Evolutionary conservation across 2,329 filamentous ascomycete species (phyloP).

Genomic region (Macrophomina tecta): DNA sequence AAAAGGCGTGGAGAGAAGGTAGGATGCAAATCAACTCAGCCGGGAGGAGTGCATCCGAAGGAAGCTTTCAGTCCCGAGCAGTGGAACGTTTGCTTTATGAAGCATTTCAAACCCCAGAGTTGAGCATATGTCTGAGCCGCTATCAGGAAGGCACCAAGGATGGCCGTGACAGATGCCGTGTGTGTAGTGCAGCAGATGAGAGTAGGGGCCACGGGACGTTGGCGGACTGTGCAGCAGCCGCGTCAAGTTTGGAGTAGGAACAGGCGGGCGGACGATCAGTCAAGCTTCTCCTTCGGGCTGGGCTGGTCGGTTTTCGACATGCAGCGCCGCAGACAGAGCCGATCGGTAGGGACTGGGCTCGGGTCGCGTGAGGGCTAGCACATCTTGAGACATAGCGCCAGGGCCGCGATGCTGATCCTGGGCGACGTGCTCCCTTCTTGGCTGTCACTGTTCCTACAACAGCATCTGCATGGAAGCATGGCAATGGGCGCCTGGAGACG

Average conservation of each 20-base stretch:
- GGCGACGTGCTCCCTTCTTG: not conserved
- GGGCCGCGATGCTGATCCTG: slow-evolving; percentile 7
- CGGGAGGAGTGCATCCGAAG: slow-evolving; percentile 19
- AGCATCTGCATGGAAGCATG: slow-evolving; percentile 24
- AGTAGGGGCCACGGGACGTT: not conserved
- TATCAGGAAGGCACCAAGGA: slow-evolving; percentile 9
- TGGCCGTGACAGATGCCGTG: slow-evolving; percentile 14
- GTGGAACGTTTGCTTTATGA: slow-evolving; percentile 21
- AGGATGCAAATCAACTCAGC: slow-evolving; percentile 22
- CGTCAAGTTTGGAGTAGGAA: not conserved
- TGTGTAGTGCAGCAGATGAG: slow-evolving; percentile 18
- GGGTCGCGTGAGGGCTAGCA: slow-evolving; percentile 13
- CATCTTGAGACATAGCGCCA: slow-evolving; percentile 13
- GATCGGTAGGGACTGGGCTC: slow-evolving; percentile 17
- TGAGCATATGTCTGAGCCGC: not conserved
- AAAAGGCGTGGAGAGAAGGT: not conserved
- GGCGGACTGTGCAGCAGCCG: not conserved
- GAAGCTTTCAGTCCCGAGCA: slow-evolving; percentile 3
- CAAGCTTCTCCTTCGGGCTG: slow-evolving; percentile 17
- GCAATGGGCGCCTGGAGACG: slow-evolving; percentile 18
- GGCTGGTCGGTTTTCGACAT: slow-evolving; percentile 17
- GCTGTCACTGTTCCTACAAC: slow-evolving; percentile 23
- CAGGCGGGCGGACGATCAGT: not conserved
- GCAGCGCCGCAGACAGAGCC: slow-evolving; percentile 16
- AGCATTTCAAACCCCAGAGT: slow-evolving; percentile 1